Percentiles rank a stretch among this genome's conserved stretches.
These are phyloP conservation scores for Lepiota brunneoincarnata DNA, from an alignment of 768 basidiomycete species.

Conservation along the genomic window DNA sequence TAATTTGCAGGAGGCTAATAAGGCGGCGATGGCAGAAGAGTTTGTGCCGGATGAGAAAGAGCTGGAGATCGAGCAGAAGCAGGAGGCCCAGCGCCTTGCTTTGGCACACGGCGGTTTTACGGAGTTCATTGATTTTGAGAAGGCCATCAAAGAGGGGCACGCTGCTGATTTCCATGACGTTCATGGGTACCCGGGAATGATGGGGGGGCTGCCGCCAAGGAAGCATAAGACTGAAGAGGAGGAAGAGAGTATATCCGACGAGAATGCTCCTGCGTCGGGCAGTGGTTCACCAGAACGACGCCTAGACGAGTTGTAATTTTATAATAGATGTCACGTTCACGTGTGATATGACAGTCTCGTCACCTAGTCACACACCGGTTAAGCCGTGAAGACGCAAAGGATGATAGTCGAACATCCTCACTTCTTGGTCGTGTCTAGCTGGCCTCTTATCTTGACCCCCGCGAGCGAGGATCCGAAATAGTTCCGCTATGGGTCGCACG, in stretches of 20 bases:
- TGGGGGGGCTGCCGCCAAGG: constrained; percentile 30
- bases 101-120: constrained; percentile 49
- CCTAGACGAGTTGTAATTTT: constrained; percentile 10
- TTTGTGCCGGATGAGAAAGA: constrained; percentile 37
- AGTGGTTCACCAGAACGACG: background rate
- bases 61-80: constrained; percentile 45
- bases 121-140: constrained; percentile 51
- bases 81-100: constrained; percentile 52
- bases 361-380: constrained; percentile 4
- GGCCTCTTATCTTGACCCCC: background rate
- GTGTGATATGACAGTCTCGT: background rate
- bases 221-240: constrained; percentile 24
- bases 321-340: constrained; percentile 3
- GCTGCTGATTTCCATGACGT: constrained; percentile 42
- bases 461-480: background rate
- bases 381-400: background rate
- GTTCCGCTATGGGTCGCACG: constrained; percentile 36
- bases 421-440: no score
- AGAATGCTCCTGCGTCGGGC: background rate
- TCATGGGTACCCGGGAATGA: constrained; percentile 42
- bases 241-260: background rate
- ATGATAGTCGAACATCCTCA: constrained; percentile 6
- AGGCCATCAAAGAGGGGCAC: constrained; percentile 38
- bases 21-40: constrained; percentile 39
- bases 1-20: constrained; percentile 44